These are phyloP conservation scores for Solanum stenotomum DNA, from an alignment of 257 asterid species.

Conservation along the genomic window DNA sequence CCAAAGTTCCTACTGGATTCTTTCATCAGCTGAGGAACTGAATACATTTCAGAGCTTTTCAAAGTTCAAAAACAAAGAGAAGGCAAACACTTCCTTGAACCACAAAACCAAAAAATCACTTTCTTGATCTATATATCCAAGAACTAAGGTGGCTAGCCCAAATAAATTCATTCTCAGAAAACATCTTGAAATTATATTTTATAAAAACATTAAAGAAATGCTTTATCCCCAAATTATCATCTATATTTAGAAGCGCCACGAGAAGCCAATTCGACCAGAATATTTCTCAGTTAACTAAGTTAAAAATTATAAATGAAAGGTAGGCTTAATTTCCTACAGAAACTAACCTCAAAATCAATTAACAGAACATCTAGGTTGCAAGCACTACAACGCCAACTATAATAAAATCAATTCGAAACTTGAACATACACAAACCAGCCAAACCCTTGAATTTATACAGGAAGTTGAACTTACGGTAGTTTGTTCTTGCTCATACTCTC, in stretches of 20 bases:
- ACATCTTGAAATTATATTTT: background rate
- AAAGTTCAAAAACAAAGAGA: background rate
- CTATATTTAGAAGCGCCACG: background rate
- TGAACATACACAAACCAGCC: background rate
- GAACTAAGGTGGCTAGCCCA: background rate
- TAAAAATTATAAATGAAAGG: background rate
- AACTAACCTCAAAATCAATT: background rate
- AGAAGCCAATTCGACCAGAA: background rate
- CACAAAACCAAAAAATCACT: background rate
- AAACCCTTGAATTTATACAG: background rate
- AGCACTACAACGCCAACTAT: background rate
- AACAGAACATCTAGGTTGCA: background rate
- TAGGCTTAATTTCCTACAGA: background rate
- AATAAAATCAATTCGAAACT: background rate
- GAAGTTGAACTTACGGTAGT: conserved; percentile 31
- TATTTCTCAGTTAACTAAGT: background rate
- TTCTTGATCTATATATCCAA: background rate
- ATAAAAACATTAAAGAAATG: background rate
- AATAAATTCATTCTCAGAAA: background rate
- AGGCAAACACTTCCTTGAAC: background rate
- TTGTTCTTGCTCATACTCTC: conserved; percentile 31
- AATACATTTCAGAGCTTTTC: background rate
- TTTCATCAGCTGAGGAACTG: background rate
- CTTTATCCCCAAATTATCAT: background rate
- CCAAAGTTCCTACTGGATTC: background rate